phyloP scores from a whole-genome alignment of 2,329 filamentous ascomycete species.

The Fusarium secorum region DNA sequence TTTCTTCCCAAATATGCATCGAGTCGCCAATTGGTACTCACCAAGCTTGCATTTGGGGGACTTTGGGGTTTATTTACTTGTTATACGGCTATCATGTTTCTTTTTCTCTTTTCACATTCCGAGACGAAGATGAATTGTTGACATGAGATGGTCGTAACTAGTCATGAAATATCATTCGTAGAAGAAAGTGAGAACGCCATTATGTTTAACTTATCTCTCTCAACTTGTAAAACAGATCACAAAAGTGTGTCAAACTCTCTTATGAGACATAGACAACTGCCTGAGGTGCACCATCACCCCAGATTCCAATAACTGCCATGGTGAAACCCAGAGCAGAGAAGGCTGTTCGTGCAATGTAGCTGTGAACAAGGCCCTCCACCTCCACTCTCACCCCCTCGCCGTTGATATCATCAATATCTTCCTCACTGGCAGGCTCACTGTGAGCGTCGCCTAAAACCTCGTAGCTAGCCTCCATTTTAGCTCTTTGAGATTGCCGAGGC shows the following conservation, averaged over 20 bases:
- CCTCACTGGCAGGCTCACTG: conserved; percentile 58
- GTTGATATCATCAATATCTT: conserved; percentile 63
- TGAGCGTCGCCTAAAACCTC: conserved; percentile 69
- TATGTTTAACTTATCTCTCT: conserved; percentile 30
- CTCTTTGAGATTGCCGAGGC: conserved; percentile 45
- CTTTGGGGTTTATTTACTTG: not conserved
- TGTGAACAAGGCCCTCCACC: conserved; percentile 63
- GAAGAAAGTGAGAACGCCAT: conserved; percentile 23
- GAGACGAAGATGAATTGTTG: conserved; percentile 8
- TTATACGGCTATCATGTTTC: not conserved
- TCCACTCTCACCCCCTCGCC: conserved; percentile 68
- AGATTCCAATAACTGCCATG: conserved; percentile 70
- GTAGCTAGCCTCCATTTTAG: conserved; percentile 74
- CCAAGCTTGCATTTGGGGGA: not conserved
- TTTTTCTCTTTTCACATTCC: not conserved
- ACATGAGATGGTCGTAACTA: conserved; percentile 30
- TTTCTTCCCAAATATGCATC: not conserved
- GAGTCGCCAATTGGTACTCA: not conserved
- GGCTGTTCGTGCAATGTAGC: conserved; percentile 62
- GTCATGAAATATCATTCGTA: conserved; percentile 1
- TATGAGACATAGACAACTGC: conserved; percentile 47
- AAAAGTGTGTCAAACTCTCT: conserved; percentile 1
- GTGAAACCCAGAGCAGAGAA: conserved; percentile 65
- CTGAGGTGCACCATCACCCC: conserved; percentile 65
- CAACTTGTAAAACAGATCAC: conserved; percentile 12